phyloP scores from a whole-genome alignment of 2,329 filamentous ascomycete species.

The Colletotrichum costaricense region DNA sequence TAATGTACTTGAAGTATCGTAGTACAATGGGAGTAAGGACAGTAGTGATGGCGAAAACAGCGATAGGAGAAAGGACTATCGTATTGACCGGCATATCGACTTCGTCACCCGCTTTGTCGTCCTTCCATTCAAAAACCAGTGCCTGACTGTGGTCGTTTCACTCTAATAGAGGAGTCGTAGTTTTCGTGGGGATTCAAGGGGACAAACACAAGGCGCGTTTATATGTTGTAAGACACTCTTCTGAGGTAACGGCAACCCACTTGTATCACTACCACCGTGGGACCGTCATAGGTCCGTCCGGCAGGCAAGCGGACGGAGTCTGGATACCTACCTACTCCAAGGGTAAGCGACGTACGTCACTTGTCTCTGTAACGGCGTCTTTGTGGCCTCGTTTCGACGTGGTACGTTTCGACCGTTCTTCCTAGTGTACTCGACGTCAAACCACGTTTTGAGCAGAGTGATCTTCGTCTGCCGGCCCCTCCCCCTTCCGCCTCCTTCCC shows the following conservation, averaged over 20 bases:
- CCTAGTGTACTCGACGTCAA: background rate
- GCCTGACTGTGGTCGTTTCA: conserved; percentile 15
- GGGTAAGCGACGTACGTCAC: background rate
- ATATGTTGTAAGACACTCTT: background rate
- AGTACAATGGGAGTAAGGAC: too few species aligned
- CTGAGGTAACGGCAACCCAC: background rate
- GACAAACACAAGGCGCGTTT: background rate
- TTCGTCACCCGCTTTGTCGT: background rate
- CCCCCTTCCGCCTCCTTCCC: too few species aligned
- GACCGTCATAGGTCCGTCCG: background rate
- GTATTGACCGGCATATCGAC: background rate
- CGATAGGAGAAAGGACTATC: too few species aligned
- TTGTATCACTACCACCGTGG: background rate
- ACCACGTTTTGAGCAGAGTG: background rate
- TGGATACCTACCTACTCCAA: background rate
- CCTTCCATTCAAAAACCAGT: background rate
- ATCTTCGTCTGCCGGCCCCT: background rate
- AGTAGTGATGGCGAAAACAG: too few species aligned
- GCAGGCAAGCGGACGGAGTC: too few species aligned
- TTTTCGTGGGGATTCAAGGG: background rate
- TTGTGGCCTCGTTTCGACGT: background rate
- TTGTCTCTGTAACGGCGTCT: background rate
- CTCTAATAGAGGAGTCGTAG: background rate
- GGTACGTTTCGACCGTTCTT: background rate
- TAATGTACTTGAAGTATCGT: too few species aligned